These are phyloP conservation scores for Phytophthora idaei DNA, from an alignment of 352 stramenopile species.

Conservation along the genomic window DNA sequence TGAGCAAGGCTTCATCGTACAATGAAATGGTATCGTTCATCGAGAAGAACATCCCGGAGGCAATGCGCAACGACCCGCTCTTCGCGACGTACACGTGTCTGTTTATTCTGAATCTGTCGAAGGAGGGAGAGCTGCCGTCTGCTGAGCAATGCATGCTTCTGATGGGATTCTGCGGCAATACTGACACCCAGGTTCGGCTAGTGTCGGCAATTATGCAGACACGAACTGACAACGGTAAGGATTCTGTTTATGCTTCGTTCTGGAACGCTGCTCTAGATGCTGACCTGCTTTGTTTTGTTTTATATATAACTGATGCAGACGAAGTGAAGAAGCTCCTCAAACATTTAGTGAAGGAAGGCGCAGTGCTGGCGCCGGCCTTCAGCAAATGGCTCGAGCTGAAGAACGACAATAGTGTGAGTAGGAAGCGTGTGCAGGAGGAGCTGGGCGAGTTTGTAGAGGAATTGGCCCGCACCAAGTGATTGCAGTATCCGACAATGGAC, in stretches of 20 bases:
- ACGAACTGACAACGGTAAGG: slow-evolving; percentile 52
- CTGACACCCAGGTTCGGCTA: slow-evolving; percentile 67
- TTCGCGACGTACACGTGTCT: slow-evolving; percentile 72
- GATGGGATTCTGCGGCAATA: slow-evolving; percentile 67
- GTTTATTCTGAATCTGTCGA: slow-evolving; percentile 64
- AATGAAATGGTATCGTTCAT: slow-evolving; percentile 69
- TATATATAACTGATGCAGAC: slow-evolving; percentile 30
- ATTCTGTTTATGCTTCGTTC: neutral
- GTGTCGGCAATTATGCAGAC: slow-evolving; percentile 78
- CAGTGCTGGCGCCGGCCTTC: slow-evolving; percentile 53
- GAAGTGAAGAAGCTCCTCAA: slow-evolving; percentile 70
- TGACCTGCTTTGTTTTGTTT: too few relatives aligned
- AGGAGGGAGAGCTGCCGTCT: slow-evolving; percentile 63
- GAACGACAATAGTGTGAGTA: slow-evolving; percentile 74
- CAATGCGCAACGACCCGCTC: slow-evolving; percentile 54
- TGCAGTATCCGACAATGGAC: too few relatives aligned
- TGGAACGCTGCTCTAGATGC: too few relatives aligned
- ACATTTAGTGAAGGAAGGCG: slow-evolving; percentile 73
- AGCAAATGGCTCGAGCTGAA: slow-evolving; percentile 79
- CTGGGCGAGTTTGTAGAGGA: slow-evolving; percentile 79
- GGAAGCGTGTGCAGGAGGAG: slow-evolving; percentile 69
- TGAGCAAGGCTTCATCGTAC: slow-evolving; percentile 49
- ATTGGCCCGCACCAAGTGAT: slow-evolving; percentile 72
- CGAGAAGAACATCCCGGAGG: slow-evolving; percentile 51
- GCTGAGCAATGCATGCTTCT: slow-evolving; percentile 70